Conservation (phyloP, 2,329 filamentous ascomycete genomes). For the Waltergamsia citrina region DNA sequence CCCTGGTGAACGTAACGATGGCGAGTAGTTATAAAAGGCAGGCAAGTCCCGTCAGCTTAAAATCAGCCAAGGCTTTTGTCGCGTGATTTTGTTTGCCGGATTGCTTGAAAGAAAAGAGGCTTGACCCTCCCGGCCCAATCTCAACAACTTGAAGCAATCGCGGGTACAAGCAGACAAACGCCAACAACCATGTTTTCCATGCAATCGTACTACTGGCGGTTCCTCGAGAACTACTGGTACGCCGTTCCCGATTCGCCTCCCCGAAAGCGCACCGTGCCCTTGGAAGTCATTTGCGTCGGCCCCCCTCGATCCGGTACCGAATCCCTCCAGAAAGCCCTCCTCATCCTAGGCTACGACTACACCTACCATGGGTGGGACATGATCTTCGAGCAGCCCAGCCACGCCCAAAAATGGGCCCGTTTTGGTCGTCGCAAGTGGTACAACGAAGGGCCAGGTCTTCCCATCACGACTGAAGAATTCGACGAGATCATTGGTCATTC, state of each 20-base stretch:
- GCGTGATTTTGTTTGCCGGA: no score
- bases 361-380: constrained; percentile 24
- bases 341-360: constrained; percentile 19
- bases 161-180: no score
- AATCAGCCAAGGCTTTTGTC: no score
- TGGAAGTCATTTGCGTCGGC: constrained; percentile 23
- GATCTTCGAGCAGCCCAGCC: constrained; percentile 13
- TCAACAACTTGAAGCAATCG: no score
- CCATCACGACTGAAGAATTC: constrained; percentile 14
- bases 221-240: constrained; percentile 7
- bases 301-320: constrained; percentile 21
- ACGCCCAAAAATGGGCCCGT: constrained; percentile 10
- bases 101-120: no score
- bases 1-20: no score
- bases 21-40: no score
- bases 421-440: constrained; percentile 9
- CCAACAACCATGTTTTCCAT: no score
- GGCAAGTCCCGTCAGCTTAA: no score
- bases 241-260: constrained; percentile 7
- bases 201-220: no score
- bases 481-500: constrained; percentile 16
- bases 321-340: constrained; percentile 20
- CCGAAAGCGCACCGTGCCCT: constrained; percentile 17
- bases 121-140: no score
- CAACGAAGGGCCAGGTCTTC: neutral